Conservation (phyloP, 2,329 filamentous ascomycete species). For the Penicillium vulpinum region DNA sequence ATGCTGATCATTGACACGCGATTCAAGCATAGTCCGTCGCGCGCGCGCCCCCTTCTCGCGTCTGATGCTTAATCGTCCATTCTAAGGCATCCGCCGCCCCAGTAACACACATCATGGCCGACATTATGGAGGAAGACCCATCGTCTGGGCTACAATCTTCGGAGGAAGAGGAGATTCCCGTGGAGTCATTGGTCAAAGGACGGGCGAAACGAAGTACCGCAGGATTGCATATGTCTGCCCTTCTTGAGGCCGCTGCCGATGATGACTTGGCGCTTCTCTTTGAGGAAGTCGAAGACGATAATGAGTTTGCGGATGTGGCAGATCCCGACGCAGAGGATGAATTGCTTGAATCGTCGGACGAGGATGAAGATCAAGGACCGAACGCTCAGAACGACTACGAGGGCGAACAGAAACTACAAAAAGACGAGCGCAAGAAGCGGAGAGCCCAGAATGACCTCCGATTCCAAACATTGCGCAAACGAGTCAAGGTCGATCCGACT, state of each 20-base stretch:
- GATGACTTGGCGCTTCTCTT: constrained; percentile 62
- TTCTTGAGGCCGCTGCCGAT: constrained; percentile 75
- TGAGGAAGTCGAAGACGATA: constrained; percentile 72
- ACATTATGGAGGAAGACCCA: constrained; percentile 30
- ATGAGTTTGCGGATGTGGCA: constrained; percentile 62
- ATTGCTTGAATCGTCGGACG: constrained; percentile 82
- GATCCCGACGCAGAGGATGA: constrained; percentile 63
- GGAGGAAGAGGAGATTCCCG: constrained; percentile 20
- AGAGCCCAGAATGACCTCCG: constrained; percentile 75
- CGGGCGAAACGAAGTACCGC: constrained; percentile 77
- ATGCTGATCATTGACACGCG: neutral
- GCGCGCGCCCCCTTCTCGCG: constrained; percentile 1
- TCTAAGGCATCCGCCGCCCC: neutral
- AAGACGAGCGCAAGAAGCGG: constrained; percentile 75
- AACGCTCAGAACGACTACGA: constrained; percentile 63
- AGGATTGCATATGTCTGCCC: constrained; percentile 77
- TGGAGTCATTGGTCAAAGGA: constrained; percentile 38
- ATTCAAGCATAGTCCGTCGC: neutral
- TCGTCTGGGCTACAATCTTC: constrained; percentile 30
- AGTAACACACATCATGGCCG: constrained; percentile 14
- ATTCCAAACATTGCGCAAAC: constrained; percentile 60
- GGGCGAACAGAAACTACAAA: constrained; percentile 84
- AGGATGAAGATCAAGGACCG: constrained; percentile 73
- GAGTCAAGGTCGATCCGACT: constrained; percentile 68
- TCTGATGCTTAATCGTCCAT: constrained; percentile 3